Evolutionary conservation across 306 rosid species (phyloP).

Genomic region (Fagus sylvatica): DNA sequence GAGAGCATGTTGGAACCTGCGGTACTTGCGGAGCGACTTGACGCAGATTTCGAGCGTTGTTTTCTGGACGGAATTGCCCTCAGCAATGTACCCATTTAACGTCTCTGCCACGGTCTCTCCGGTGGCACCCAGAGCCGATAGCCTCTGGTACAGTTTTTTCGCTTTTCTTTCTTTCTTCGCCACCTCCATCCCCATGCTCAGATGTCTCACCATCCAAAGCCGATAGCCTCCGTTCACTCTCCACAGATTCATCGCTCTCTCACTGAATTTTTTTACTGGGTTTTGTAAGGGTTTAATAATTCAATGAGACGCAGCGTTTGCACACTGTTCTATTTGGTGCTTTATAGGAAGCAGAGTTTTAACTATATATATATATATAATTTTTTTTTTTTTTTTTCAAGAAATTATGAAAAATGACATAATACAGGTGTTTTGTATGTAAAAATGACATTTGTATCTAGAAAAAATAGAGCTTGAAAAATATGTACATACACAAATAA

Average conservation of each 20-base stretch:
- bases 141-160: slow-evolving; percentile 46
- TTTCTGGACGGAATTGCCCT: slow-evolving; percentile 55
- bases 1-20: slow-evolving; percentile 50
- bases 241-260: not conserved
- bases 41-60: slow-evolving; percentile 43
- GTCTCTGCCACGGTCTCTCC: slow-evolving; percentile 60
- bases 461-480: too few species aligned
- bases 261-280: too few species aligned
- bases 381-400: too few species aligned
- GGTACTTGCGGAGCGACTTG: slow-evolving; percentile 63
- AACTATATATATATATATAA: too few species aligned
- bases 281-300: too few species aligned
- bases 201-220: slow-evolving; percentile 36
- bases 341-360: too few species aligned
- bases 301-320: too few species aligned
- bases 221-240: slow-evolving; percentile 51
- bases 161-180: not conserved
- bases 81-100: slow-evolving; percentile 54
- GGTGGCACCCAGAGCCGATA: slow-evolving; percentile 55
- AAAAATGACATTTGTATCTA: too few species aligned
- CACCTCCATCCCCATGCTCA: slow-evolving; percentile 28
- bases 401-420: too few species aligned
- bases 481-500: too few species aligned
- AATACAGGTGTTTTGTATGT: too few species aligned
- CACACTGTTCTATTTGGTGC: too few species aligned